A percentile compares a stretch with the other conserved stretches of the same genome.
phyloP scores from a whole-genome alignment of 208 protist species.

The Tritrichomonas musculus region DNA sequence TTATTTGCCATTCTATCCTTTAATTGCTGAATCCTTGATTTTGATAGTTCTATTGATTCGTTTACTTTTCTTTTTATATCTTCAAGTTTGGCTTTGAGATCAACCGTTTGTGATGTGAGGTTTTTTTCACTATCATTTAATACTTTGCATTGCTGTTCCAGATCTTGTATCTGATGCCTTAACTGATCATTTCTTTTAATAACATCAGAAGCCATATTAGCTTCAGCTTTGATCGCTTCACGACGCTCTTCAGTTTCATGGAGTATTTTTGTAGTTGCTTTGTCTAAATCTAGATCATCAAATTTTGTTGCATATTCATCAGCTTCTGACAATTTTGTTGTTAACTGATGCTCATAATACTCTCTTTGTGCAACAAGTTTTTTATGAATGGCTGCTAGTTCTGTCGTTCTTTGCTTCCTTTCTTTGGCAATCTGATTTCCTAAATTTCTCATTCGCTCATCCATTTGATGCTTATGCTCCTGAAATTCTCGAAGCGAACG shows the following conservation, averaged over 20 bases:
- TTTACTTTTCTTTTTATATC: neutral
- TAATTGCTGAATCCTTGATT: neutral
- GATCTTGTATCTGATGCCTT: conserved; percentile 8
- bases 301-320: neutral
- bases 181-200: conserved; percentile 29
- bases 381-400: neutral
- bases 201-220: neutral
- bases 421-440: neutral
- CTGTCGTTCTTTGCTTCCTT: neutral
- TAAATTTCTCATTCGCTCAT: neutral
- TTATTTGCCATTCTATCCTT: neutral
- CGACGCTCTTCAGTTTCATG: neutral
- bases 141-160: neutral
- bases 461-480: conserved; percentile 9
- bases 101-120: neutral
- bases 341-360: neutral
- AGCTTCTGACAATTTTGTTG: neutral
- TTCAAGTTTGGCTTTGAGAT: neutral
- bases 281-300: neutral
- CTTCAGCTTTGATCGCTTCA: neutral
- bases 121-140: neutral
- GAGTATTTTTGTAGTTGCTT: neutral
- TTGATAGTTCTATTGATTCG: neutral
- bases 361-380: conserved; percentile 1
- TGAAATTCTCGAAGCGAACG: neutral